A percentile compares a stretch with the other conserved stretches of the same genome.
Evolutionary conservation across 2,329 filamentous ascomycete species (phyloP).

Genomic region (Lasiodiplodia hormozganensis): DNA sequence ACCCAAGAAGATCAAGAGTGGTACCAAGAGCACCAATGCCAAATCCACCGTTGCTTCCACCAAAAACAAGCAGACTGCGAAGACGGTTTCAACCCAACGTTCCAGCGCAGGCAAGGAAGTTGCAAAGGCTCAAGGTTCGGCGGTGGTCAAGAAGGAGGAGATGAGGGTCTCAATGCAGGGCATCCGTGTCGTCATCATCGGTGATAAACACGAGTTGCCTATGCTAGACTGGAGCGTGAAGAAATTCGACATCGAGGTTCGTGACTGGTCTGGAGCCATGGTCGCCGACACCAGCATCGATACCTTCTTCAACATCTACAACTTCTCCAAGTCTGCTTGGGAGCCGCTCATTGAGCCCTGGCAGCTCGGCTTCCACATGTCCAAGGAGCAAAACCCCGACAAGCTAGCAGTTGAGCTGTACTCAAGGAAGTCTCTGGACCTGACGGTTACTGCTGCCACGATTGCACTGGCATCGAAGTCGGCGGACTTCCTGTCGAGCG

Average conservation of each 20-base stretch:
- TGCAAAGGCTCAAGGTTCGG: conserved; percentile 60
- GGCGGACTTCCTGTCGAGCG: conserved; percentile 83
- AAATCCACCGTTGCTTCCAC: conserved; percentile 57
- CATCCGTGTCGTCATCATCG: conserved; percentile 90
- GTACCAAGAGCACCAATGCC: conserved; percentile 50
- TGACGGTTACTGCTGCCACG: conserved; percentile 90
- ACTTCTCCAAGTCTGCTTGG: conserved; percentile 99
- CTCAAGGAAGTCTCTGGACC: conserved; percentile 88
- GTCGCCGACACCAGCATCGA: conserved; percentile 90
- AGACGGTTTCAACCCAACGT: conserved; percentile 52
- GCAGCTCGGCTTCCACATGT: conserved; percentile 90
- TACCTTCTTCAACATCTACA: conserved; percentile 95
- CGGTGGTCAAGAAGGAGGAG: conserved; percentile 74
- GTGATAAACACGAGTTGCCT: conserved; percentile 92
- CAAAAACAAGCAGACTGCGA: conserved; percentile 48
- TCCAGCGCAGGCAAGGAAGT: conserved; percentile 62
- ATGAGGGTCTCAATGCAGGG: conserved; percentile 87
- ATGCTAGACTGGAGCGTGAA: conserved; percentile 94
- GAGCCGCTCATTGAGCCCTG: conserved; percentile 96
- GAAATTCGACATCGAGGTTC: conserved; percentile 81
- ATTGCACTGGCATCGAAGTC: conserved; percentile 95
- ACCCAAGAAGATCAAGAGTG: conserved; percentile 60
- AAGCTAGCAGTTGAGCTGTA: conserved; percentile 82
- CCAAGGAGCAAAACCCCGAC: conserved; percentile 76
- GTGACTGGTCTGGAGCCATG: conserved; percentile 89